Base-by-base conservation (phyloP, 768 basidiomycete species). In the Termitomyces heimii region DNA sequence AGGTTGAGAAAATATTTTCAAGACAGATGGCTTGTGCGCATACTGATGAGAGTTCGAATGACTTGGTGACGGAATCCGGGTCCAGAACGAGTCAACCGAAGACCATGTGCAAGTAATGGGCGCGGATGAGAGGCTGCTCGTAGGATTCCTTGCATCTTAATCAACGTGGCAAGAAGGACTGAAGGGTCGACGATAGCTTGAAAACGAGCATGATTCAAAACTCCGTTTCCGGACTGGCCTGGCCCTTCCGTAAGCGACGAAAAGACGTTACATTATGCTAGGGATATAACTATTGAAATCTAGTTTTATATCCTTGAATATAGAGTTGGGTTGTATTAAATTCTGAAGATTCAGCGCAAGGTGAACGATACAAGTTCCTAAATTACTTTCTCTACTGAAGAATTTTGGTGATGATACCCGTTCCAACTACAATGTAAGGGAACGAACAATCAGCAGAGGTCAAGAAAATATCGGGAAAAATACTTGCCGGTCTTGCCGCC, bases 361-460 rank as follows among this genome's bases (percentile, higher is more conserved):
- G 22, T 37, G 39, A 28, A 16, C 35, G 18, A 20, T 42, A 20
- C 40, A 43, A 39, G 7, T 34, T 39, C 31, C 40, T 35, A 18
- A 7, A 22, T 35, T 49, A 29, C 54, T 57, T n/a, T n/a, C 44
- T 52, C 55, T 60, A 64, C 34, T 82, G 77, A 56, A 93, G 68
- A 61, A 94, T 82, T 74, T 94, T 92, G 61, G 92, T 93, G 60
- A 97, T 86, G 64, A 98, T 85, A 65, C 96, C 96, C 60, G 96
- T 98, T 56, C 93, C 95, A 68, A 98, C 91, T 92, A 53, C n/a
- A 34, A 57, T 14, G 47, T 31, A 40, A 39, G 63, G 37, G 64
- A 55, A 46, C 24, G 47, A 22, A 1, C 49, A 31, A 46, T n/a
- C 37, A 59, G 31, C 29, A 26, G 22, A 22, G 28, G 26, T 31